Evolutionary conservation across 371 early-diverging fungal genomes (phyloP).

Genomic region (Nosema muscidifuracis): DNA sequence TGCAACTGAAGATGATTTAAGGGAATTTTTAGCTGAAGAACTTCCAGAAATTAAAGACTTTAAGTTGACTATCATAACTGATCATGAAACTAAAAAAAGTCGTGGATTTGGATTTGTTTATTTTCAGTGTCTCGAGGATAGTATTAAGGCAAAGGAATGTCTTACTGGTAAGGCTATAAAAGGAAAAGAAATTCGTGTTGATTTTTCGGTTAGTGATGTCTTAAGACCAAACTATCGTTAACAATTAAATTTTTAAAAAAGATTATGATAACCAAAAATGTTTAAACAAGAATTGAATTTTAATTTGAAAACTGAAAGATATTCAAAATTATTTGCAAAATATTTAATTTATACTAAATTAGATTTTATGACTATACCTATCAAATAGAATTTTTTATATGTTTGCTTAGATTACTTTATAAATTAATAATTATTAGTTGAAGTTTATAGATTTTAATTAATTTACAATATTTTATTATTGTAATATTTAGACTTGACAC

Average conservation of each 20-base stretch:
- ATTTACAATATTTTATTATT: too few species aligned
- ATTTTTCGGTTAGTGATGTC: constrained; percentile 51
- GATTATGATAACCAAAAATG: too few species aligned
- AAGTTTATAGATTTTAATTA: too few species aligned
- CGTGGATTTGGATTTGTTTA: constrained; percentile 60
- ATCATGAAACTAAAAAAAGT: constrained; percentile 46
- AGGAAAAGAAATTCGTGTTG: constrained; percentile 49
- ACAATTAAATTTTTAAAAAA: not conserved
- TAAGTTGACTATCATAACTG: constrained; percentile 43
- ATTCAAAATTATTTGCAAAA: too few species aligned
- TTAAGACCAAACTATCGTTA: constrained; percentile 9
- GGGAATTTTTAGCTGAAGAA: constrained; percentile 50
- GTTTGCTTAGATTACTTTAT: too few species aligned
- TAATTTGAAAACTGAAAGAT: too few species aligned
- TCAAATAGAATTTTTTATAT: too few species aligned
- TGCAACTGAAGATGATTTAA: constrained; percentile 51
- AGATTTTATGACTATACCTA: too few species aligned
- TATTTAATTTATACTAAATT: too few species aligned
- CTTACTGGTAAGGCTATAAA: constrained; percentile 48
- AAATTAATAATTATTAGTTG: too few species aligned
- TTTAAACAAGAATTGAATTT: too few species aligned
- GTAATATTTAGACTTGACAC: too few species aligned
- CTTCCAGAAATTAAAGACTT: constrained; percentile 39
- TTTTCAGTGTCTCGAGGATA: constrained; percentile 56
- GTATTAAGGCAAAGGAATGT: constrained; percentile 52